These are phyloP conservation scores for Botrytis paeoniae DNA, from an alignment of 2,329 filamentous ascomycete species.

Conservation along the genomic window DNA sequence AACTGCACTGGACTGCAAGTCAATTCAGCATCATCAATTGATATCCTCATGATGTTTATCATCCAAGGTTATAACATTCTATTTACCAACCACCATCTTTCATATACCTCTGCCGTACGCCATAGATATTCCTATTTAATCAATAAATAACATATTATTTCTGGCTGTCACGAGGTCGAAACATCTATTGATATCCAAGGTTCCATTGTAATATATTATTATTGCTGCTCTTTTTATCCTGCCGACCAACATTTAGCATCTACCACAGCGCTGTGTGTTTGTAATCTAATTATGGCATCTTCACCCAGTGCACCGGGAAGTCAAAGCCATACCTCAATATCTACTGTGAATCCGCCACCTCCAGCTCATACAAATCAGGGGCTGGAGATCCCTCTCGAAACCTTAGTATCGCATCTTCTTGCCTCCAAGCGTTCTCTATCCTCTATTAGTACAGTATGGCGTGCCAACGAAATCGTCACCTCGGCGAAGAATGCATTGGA, in stretches of 20 bases:
- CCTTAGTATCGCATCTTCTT: slow-evolving; percentile 78
- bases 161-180: neutral
- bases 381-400: slow-evolving; percentile 57
- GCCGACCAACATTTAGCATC: neutral
- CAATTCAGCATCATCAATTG: slow-evolving; percentile 1
- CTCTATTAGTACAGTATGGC: slow-evolving; percentile 77
- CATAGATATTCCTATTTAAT: neutral
- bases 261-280: neutral
- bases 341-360: slow-evolving; percentile 30
- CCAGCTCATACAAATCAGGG: slow-evolving; percentile 26
- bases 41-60: neutral
- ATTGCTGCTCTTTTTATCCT: neutral
- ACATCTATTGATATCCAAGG: neutral
- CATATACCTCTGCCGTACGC: neutral
- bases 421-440: slow-evolving; percentile 84
- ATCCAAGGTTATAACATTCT: neutral
- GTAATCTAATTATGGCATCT: slow-evolving; percentile 9
- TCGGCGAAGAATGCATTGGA: slow-evolving; percentile 73
- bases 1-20: neutral
- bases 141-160: neutral
- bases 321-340: slow-evolving; percentile 31
- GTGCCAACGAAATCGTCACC: slow-evolving; percentile 82
- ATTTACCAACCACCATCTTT: neutral
- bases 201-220: neutral
- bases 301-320: slow-evolving; percentile 17